Percentiles rank a stretch among this genome's conserved stretches.
Evolutionary conservation across 1,139 yeast genomes (phyloP).

Genomic region (Candida tunisiensis): DNA sequence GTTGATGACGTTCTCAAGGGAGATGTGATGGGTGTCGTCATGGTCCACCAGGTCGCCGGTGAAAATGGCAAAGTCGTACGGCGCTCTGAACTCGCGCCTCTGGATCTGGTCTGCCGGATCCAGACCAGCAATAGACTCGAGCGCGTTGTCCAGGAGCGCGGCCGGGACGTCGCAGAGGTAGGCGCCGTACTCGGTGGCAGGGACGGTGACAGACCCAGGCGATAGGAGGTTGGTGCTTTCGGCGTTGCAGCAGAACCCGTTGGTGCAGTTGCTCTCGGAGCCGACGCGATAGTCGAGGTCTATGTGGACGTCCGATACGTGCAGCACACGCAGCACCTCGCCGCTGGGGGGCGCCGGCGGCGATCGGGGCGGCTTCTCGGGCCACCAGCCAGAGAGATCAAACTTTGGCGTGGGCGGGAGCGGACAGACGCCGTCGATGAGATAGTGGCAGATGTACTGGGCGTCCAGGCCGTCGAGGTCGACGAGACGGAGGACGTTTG

Average conservation of each 20-base stretch:
- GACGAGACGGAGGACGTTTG: slow-evolving; percentile 29
- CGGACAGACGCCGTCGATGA: slow-evolving; percentile 25
- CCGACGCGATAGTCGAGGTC: slow-evolving; percentile 40
- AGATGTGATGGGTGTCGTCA: slow-evolving; percentile 34
- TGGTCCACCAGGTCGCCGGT: slow-evolving; percentile 62
- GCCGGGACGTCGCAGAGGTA: slow-evolving; percentile 48
- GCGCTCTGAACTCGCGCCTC: too few species aligned
- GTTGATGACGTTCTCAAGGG: slow-evolving; percentile 33
- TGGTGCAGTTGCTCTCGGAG: slow-evolving; percentile 43
- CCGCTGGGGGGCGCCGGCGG: slow-evolving; percentile 20
- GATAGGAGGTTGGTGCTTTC: too few species aligned
- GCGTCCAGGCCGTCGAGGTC: slow-evolving; percentile 32
- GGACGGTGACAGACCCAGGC: slow-evolving; percentile 24
- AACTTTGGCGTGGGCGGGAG: slow-evolving; percentile 28
- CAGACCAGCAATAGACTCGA: not conserved
- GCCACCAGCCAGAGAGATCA: slow-evolving; percentile 28
- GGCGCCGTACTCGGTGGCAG: slow-evolving; percentile 45
- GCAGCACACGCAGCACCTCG: slow-evolving; percentile 43
- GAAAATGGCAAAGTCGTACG: slow-evolving; percentile 44
- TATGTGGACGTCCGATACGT: slow-evolving; percentile 47
- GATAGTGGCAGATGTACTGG: slow-evolving; percentile 35
- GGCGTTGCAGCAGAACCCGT: slow-evolving; percentile 35
- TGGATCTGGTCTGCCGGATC: too few species aligned
- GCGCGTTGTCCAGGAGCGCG: slow-evolving; percentile 29
- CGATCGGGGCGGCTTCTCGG: slow-evolving; percentile 20